Evolutionary conservation across 768 basidiomycete genomes (phyloP), one percentile per base, ranked within the genome.

Genomic region (Suillus discolor): DNA sequence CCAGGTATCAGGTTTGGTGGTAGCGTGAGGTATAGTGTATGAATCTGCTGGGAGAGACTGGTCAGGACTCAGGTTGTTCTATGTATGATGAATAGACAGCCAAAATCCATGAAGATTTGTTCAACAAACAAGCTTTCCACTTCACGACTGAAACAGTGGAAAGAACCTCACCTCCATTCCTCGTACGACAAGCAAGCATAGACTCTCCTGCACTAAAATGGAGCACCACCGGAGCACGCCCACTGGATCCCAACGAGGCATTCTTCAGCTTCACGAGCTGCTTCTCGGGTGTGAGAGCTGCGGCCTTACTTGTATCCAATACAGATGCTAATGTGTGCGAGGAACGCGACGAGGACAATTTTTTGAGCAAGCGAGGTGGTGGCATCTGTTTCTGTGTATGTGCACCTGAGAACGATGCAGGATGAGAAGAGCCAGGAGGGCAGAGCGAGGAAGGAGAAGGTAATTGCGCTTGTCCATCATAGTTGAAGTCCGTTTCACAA

Each of bases 1-100:
- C 67, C 67, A 75, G 1, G 16, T 38, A 0, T 69, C 66, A 6
- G 60, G 13, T n/a, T 31, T 15, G 57, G 55, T 2, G 55, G 47
- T 18, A 61, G n/a, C 55, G 66, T 65, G 41, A 62, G 65, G 61
- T 70, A 64, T 0, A 57, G 9, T 23, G 65, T 42, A 62, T 69
- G 12, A 36, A 65, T 49, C 39, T 55, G 1, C 23, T 7, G 57
- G 49, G 61, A 63, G 55, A 4, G 49, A 49, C 23, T 49, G 13
- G 23, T 49, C 20, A 61, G 44, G 18, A 31, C 31, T 31, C 31
- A 31, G 31, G 1, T 31, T 31, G 16, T 18, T 18, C 23, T 20
- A 41, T 23, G 25, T 31, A 28, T 28, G 51, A 31, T 4, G 51
- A 31, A 31, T 28, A 31, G 11, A 54, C 31, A 18, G 25, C 53